Evolutionary conservation across 1,284 basidiomycete species (phyloP), one percentile per base, ranked within the genome.

Genomic region (Leucoagaricus sp.): DNA sequence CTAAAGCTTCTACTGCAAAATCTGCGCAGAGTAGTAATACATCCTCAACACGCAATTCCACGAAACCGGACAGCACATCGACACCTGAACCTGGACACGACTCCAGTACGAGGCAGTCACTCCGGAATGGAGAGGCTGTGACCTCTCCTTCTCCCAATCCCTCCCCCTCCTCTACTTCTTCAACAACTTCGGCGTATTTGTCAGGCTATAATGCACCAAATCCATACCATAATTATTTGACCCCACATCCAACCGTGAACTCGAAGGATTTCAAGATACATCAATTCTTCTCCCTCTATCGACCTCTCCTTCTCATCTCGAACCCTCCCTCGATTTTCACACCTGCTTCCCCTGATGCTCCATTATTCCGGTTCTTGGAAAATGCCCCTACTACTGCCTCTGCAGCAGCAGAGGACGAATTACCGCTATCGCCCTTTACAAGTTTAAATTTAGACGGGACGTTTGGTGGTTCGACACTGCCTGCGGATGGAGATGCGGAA

Each of bases 251-350:
- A 4, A 64, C 78, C 17, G 64, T 90, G 57, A 82, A 77, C 54
- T 67, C 84, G 15, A 82, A 85, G 61, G 88, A 89, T 61, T 84
- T 87, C 68, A 86, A 83, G 63, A 77, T 90, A 13, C 88, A 91
- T 65, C 86, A 88, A 57, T 92, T 92, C 71, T 92, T 92, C 72
- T 83, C 89, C 3, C 72, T 89, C 36, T 84, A 91, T 63, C 80
- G 90, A 29, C 89, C 89, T 1, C 76, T 91, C 3, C 81, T 91
- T 15, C 79, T 87, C 21, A 74, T 91, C 41, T 72, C 79, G 25
- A 79, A 85, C 60, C 82, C 89, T 0, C 69, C 81, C 4, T 65
- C 79, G 26, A 78, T 90, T 53, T 83, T 91, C 64, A 77, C 83
- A 17, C 67, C 80, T n/a, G 66, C 75, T 12, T 70, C 76, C 13